Evolutionary conservation across 2,329 filamentous ascomycete species (phyloP).

Genomic region (Microcyclosporella mali): DNA sequence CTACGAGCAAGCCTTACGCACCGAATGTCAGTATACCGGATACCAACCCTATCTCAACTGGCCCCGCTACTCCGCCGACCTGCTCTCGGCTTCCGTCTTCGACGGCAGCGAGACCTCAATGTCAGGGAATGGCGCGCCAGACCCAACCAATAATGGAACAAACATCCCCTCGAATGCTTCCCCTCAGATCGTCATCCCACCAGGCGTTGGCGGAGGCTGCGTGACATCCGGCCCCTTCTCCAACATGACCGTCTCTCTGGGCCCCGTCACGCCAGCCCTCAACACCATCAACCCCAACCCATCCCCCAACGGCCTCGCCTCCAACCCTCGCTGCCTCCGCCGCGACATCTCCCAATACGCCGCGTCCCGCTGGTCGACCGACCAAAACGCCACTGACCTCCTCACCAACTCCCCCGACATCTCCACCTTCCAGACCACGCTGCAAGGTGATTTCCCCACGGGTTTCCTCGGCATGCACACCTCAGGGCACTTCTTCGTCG

Average conservation of each 20-base stretch:
- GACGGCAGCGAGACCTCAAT: conserved; percentile 47
- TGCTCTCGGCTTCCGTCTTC: conserved; percentile 46
- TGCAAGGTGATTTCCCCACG: conserved; percentile 14
- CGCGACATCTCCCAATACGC: conserved; percentile 14
- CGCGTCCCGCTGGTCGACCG: conserved; percentile 9
- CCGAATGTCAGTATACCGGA: conserved; percentile 42
- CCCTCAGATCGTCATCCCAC: conserved; percentile 32
- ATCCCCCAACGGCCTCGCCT: conserved; percentile 19
- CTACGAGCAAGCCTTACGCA: conserved; percentile 38
- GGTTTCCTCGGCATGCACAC: conserved; percentile 32
- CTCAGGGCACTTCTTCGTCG: conserved; percentile 43
- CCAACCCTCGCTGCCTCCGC: conserved; percentile 19
- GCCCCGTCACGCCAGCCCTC: conserved; percentile 12
- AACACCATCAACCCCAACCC: conserved; percentile 18
- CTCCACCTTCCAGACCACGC: conserved; percentile 11
- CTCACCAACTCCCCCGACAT: conserved; percentile 9
- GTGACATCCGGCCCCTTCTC: conserved; percentile 47
- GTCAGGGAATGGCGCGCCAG: conserved; percentile 25
- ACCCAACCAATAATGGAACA: conserved; percentile 35
- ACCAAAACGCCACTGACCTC: conserved; percentile 9
- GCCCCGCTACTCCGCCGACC: conserved; percentile 42
- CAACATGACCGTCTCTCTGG: conserved; percentile 21
- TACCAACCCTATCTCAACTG: conserved; percentile 20
- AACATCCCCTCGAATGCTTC: conserved; percentile 6
- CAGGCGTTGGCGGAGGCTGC: conserved; percentile 52